Evolutionary conservation across 2,329 filamentous ascomycete species (phyloP).

Genomic region (Aspergillus sp.): DNA sequence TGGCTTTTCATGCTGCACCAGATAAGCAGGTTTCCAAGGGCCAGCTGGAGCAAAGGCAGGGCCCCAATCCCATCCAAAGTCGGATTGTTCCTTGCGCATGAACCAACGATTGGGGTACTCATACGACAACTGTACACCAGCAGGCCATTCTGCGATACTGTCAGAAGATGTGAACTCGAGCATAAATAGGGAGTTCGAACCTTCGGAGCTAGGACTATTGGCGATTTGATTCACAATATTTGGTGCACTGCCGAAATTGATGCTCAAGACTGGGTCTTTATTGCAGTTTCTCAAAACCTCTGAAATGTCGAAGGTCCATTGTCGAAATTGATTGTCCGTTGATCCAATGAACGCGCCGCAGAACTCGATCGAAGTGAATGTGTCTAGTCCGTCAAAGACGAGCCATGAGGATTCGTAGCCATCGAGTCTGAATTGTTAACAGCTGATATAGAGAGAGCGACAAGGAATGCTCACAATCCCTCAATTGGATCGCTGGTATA

Average conservation of each 20-base stretch:
- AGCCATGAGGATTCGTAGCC: conserved; percentile 47
- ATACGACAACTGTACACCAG: conserved; percentile 43
- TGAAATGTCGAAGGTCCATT: conserved; percentile 57
- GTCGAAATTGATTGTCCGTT: conserved; percentile 60
- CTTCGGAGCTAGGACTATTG: conserved; percentile 43
- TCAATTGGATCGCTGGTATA: conserved; percentile 49
- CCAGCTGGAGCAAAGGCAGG: conserved; percentile 60
- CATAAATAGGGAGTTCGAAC: conserved; percentile 15
- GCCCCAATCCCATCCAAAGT: conserved; percentile 64
- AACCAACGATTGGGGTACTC: conserved; percentile 53
- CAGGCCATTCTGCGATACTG: conserved; percentile 42
- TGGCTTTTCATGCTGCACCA: conserved; percentile 46
- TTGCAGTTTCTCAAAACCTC: conserved; percentile 41
- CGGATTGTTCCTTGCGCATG: conserved; percentile 57
- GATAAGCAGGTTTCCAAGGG: conserved; percentile 56
- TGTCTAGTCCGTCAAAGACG: conserved; percentile 60
- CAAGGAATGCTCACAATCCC: conserved; percentile 31
- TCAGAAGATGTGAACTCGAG: not conserved
- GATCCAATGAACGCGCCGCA: conserved; percentile 52
- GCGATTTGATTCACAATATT: conserved; percentile 51
- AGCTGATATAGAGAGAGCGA: not conserved
- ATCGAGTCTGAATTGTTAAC: conserved; percentile 14
- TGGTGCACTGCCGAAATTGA: conserved; percentile 56
- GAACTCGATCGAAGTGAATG: conserved; percentile 53
- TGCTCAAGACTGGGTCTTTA: conserved; percentile 34